Conservation (phyloP, 139 green algal species). For the Coelastrella sp. region DNA sequence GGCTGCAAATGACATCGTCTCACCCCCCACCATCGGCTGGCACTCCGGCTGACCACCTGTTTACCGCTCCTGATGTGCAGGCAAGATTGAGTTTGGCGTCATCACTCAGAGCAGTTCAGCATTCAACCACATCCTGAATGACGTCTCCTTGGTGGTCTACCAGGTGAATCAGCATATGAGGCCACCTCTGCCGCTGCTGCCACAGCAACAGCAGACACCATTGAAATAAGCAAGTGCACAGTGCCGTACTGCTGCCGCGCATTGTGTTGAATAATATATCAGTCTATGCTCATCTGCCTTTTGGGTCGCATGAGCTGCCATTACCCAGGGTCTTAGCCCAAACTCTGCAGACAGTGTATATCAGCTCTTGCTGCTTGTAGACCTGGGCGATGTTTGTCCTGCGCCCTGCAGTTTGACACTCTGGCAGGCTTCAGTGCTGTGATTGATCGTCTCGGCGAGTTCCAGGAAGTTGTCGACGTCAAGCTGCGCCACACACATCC, state of each 20-base stretch:
- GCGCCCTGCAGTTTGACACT: constrained; percentile 84
- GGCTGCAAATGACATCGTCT: no score
- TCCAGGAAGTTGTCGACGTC: constrained; percentile 38
- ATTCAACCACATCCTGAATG: constrained; percentile 97
- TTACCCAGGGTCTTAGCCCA: neutral
- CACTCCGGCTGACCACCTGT: neutral
- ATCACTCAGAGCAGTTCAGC: constrained; percentile 94
- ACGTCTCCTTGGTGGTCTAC: constrained; percentile 97
- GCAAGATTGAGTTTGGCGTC: constrained; percentile 98
- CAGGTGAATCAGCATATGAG: constrained; percentile 61
- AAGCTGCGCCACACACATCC: constrained; percentile 20
- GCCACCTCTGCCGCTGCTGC: neutral
- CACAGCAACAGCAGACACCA: no score
- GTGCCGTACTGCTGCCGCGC: neutral
- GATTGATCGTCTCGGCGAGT: constrained; percentile 85
- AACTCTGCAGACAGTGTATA: no score
- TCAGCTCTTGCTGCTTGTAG: neutral
- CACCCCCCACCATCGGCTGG: no score
- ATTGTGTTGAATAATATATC: neutral
- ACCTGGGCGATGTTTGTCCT: neutral
- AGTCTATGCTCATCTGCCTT: no score
- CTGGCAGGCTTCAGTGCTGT: constrained; percentile 93
- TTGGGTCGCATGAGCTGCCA: no score
- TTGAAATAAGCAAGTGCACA: neutral
- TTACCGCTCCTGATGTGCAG: constrained; percentile 39